phyloP scores from a whole-genome alignment of 2,329 filamentous ascomycete species.

The Fusarium graminum region DNA sequence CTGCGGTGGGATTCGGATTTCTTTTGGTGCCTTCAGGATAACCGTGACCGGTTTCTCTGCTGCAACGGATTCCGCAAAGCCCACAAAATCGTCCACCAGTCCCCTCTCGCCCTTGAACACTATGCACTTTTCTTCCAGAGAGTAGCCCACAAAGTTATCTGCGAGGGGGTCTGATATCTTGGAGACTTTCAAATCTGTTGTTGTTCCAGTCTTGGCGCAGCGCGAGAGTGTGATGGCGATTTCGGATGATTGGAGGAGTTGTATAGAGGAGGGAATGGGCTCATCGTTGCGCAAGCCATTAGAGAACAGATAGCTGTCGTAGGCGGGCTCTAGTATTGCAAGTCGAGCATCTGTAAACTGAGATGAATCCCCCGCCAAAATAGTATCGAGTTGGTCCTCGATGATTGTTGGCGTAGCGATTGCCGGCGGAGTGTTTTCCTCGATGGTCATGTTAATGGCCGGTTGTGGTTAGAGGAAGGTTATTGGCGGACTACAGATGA shows the following conservation, averaged over 20 bases:
- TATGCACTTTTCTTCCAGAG: slow-evolving; percentile 31
- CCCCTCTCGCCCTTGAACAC: slow-evolving; percentile 44
- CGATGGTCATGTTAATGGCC: slow-evolving; percentile 15
- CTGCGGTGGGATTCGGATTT: slow-evolving; percentile 36
- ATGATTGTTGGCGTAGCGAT: slow-evolving; percentile 21
- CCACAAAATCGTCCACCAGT: slow-evolving; percentile 39
- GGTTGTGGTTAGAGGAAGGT: background rate
- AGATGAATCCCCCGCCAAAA: background rate
- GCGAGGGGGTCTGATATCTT: slow-evolving; percentile 29
- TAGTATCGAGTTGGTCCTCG: slow-evolving; percentile 8
- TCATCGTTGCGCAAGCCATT: slow-evolving; percentile 2
- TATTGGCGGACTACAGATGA: background rate
- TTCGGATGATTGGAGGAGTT: slow-evolving; percentile 33
- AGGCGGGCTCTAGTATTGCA: slow-evolving; percentile 32
- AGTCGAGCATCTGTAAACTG: slow-evolving; percentile 4
- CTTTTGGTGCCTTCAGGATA: slow-evolving; percentile 32
- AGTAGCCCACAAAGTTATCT: slow-evolving; percentile 47
- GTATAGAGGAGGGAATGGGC: slow-evolving; percentile 16
- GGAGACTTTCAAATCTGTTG: slow-evolving; percentile 27
- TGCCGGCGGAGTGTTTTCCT: background rate
- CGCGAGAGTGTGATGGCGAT: slow-evolving; percentile 24
- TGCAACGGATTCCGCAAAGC: slow-evolving; percentile 26
- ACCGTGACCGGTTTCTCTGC: slow-evolving; percentile 8
- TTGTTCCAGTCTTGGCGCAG: slow-evolving; percentile 11
- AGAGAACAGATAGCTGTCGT: slow-evolving; percentile 31